These are phyloP conservation scores for Heritiera fomes DNA, from an alignment of 345 rosid species.

Conservation along the genomic window DNA sequence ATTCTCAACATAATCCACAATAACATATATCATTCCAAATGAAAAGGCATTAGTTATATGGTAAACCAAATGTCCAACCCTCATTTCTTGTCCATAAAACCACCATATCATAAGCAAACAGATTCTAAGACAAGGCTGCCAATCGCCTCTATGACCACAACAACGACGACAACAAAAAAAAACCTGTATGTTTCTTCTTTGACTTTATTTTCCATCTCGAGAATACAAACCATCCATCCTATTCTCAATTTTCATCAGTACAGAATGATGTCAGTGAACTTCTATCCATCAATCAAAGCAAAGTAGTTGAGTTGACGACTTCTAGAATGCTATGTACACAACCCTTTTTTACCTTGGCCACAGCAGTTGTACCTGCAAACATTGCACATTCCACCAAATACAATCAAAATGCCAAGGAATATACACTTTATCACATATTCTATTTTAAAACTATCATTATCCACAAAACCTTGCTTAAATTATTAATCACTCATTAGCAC, in stretches of 20 bases:
- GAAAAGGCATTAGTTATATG: too few relatives aligned
- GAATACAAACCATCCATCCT: neutral
- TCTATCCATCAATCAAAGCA: neutral
- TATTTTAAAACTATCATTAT: too few relatives aligned
- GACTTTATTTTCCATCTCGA: neutral
- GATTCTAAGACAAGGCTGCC: too few relatives aligned
- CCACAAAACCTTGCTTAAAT: neutral
- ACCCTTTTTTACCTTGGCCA: neutral
- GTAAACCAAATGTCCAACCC: too few relatives aligned
- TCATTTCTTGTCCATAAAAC: too few relatives aligned
- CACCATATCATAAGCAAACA: too few relatives aligned
- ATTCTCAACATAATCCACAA: too few relatives aligned
- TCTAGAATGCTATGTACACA: slow-evolving; percentile 7
- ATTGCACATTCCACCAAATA: neutral
- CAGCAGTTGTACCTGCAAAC: slow-evolving; percentile 9
- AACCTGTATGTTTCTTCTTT: neutral
- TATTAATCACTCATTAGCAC: too few relatives aligned
- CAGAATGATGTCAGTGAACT: neutral
- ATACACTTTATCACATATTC: neutral
- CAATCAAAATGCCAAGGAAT: neutral
- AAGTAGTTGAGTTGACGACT: slow-evolving; percentile 3
- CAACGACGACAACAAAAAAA: too few relatives aligned
- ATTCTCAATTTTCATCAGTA: neutral
- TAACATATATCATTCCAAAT: too few relatives aligned
- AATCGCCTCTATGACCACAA: too few relatives aligned